These are phyloP conservation scores for Chenopodium formosanum DNA, from an alignment of 148 eudicot genomes.

Conservation along the genomic window DNA sequence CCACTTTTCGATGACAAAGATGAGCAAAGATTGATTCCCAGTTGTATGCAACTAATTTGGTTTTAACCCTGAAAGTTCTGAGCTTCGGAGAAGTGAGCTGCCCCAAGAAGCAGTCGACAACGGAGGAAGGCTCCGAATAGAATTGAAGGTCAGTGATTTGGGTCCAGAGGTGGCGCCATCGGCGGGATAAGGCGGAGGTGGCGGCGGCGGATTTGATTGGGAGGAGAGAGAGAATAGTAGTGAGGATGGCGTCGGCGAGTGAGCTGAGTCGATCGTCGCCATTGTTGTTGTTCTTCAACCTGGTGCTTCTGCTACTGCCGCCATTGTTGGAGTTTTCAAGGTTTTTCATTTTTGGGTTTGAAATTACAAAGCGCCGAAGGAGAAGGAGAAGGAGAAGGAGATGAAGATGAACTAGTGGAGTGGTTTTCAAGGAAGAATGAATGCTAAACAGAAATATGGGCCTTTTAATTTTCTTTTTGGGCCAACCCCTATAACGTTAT, in stretches of 20 bases:
- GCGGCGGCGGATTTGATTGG: constrained; percentile 4
- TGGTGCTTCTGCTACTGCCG: no score
- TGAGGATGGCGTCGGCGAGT: constrained; percentile 11
- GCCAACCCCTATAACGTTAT: no score
- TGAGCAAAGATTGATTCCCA: neutral
- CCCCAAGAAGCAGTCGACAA: neutral
- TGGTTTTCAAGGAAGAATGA: no score
- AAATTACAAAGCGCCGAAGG: no score
- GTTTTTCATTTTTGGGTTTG: no score
- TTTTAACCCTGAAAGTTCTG: neutral
- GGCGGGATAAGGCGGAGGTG: constrained; percentile 14
- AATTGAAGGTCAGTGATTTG: neutral
- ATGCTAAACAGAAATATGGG: no score
- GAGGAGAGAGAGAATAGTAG: constrained; percentile 22
- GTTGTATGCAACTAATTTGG: neutral
- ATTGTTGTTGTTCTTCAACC: neutral
- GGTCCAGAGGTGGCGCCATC: constrained; percentile 21
- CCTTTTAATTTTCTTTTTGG: no score
- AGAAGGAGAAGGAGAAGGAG: no score
- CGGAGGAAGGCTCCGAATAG: neutral
- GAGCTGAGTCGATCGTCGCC: constrained; percentile 11
- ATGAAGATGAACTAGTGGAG: no score
- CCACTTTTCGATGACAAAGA: neutral
- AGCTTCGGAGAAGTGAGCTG: neutral
- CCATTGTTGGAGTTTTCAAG: no score